These are phyloP conservation scores for Sherardia arvensis DNA, from an alignment of 257 asterid species.

Conservation along the genomic window DNA sequence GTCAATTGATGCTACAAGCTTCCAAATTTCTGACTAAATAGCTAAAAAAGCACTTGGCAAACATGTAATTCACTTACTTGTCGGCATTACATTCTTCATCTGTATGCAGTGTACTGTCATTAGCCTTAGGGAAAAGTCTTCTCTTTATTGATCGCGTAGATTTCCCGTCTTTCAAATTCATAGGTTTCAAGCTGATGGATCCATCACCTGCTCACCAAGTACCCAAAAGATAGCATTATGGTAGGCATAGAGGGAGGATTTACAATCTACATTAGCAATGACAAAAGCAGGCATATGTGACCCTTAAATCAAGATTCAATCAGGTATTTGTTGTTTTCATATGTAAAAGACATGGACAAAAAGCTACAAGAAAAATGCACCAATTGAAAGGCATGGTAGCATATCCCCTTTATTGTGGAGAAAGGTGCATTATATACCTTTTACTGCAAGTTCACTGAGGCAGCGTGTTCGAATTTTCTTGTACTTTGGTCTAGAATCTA, in stretches of 20 bases:
- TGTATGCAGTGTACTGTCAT: slow-evolving; percentile 3
- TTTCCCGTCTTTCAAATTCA: slow-evolving; percentile 1
- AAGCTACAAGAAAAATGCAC: background rate
- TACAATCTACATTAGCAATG: background rate
- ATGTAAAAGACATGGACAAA: background rate
- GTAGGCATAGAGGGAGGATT: background rate
- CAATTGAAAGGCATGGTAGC: background rate
- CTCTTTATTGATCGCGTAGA: background rate
- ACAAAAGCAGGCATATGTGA: background rate
- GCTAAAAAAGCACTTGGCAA: background rate
- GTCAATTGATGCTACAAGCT: background rate
- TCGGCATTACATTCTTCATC: background rate
- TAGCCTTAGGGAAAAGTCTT: slow-evolving; percentile 1
- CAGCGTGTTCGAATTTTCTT: slow-evolving; percentile 43
- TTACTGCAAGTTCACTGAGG: slow-evolving; percentile 30
- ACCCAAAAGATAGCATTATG: background rate
- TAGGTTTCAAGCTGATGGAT: slow-evolving; percentile 19
- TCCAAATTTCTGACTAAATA: background rate
- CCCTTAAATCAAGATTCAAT: background rate
- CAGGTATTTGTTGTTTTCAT: background rate
- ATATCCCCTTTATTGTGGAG: background rate
- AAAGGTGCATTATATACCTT: slow-evolving; percentile 29
- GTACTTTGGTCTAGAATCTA: slow-evolving; percentile 20
- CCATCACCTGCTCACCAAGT: slow-evolving; percentile 17
- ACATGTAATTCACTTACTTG: slow-evolving; percentile 7